A percentile compares a stretch with the other conserved stretches of the same genome.
Evolutionary conservation across 2,329 filamentous ascomycete genomes (phyloP).

Genomic region (Diaporthe nobilis): DNA sequence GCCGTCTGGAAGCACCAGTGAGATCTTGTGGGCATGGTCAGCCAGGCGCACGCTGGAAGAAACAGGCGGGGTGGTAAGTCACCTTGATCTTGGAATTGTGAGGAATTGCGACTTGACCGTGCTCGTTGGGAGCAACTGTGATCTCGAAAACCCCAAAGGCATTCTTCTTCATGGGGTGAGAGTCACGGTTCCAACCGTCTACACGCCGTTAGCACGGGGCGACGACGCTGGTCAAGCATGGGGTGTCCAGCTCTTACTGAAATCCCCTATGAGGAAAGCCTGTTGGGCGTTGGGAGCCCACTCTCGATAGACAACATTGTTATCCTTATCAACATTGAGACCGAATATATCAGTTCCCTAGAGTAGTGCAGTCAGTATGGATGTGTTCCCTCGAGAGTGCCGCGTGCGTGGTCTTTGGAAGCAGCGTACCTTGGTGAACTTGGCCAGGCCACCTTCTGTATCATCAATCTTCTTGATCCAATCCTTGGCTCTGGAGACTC

Average conservation of each 20-base stretch:
- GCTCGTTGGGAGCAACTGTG: conserved; percentile 74
- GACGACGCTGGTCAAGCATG: not conserved
- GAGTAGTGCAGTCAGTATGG: conserved; percentile 28
- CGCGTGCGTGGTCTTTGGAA: conserved; percentile 32
- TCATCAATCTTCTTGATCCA: conserved; percentile 91
- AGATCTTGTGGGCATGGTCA: conserved; percentile 71
- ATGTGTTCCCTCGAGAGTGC: not conserved
- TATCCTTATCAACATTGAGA: conserved; percentile 84
- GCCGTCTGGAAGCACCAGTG: conserved; percentile 83
- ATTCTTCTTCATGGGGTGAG: conserved; percentile 90
- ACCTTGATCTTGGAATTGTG: conserved; percentile 99
- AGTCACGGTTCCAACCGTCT: conserved; percentile 89
- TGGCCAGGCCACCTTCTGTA: conserved; percentile 89
- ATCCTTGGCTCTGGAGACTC: conserved; percentile 83
- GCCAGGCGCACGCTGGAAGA: not conserved
- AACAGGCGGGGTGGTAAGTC: not conserved
- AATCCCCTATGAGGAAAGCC: conserved; percentile 92
- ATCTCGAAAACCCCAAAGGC: conserved; percentile 91
- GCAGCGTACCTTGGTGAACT: conserved; percentile 82
- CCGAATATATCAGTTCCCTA: conserved; percentile 91
- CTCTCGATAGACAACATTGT: conserved; percentile 92
- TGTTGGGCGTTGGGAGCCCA: conserved; percentile 93
- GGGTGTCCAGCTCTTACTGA: conserved; percentile 73
- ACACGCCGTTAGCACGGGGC: conserved; percentile 48
- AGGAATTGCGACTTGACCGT: conserved; percentile 83